These are phyloP conservation scores for Arachis monticola DNA, from an alignment of 331 rosid genomes.

Conservation along the genomic window DNA sequence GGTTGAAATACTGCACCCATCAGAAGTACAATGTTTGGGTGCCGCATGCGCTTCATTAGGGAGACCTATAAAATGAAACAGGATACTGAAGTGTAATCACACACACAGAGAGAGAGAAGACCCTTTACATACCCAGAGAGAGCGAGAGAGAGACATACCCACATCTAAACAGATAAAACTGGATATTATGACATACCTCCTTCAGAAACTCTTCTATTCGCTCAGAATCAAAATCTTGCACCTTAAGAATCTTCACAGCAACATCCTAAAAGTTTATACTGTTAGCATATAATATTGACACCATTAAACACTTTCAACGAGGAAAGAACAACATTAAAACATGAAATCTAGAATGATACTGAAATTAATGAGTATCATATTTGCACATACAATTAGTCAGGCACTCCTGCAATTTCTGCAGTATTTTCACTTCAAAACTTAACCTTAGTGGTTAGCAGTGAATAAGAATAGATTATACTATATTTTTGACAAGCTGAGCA, in stretches of 20 bases:
- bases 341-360: slow-evolving; percentile 2
- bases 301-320: not conserved
- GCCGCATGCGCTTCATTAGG: slow-evolving; percentile 85
- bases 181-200: slow-evolving; percentile 61
- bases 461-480: no score
- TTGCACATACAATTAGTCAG: not conserved
- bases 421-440: not conserved
- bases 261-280: slow-evolving; percentile 66
- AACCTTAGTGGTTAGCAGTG: no score
- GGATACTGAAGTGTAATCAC: slow-evolving; percentile 36
- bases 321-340: slow-evolving; percentile 33
- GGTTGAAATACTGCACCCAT: slow-evolving; percentile 93
- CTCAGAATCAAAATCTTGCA: slow-evolving; percentile 77
- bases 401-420: not conserved
- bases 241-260: slow-evolving; percentile 93
- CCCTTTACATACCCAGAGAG: not conserved
- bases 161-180: slow-evolving; percentile 4
- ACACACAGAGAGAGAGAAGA: not conserved
- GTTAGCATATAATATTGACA: slow-evolving; percentile 21
- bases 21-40: slow-evolving; percentile 93
- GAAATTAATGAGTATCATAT: slow-evolving; percentile 18
- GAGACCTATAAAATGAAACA: slow-evolving; percentile 67
- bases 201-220: slow-evolving; percentile 74
- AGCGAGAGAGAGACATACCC: not conserved
- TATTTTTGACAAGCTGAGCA: no score